These are phyloP conservation scores for Pleurostoma richardsiae DNA, from an alignment of 2,329 filamentous ascomycete species.

Conservation along the genomic window DNA sequence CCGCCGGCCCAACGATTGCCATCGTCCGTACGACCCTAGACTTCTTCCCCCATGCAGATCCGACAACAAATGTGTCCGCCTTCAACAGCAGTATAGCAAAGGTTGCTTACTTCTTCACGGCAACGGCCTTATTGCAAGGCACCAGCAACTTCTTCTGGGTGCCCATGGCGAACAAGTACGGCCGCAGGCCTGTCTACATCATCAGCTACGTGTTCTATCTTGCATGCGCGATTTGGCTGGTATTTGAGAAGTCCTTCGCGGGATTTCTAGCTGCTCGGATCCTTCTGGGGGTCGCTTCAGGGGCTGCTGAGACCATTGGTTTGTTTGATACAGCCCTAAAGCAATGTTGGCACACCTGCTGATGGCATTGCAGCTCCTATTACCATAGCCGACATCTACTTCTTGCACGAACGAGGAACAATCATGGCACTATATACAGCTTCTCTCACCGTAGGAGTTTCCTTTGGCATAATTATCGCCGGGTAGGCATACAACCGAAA, in stretches of 20 bases:
- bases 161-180: slow-evolving; percentile 38
- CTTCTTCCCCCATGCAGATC: slow-evolving; percentile 35
- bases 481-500: slow-evolving; percentile 17
- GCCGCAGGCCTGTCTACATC: slow-evolving; percentile 36
- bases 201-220: slow-evolving; percentile 37
- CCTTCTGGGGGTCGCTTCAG: slow-evolving; percentile 46
- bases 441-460: slow-evolving; percentile 34
- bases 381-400: slow-evolving; percentile 51
- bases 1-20: slow-evolving; percentile 48
- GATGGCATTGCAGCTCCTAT: slow-evolving; percentile 30
- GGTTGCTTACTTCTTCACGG: slow-evolving; percentile 48
- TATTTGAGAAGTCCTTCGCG: slow-evolving; percentile 32
- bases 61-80: slow-evolving; percentile 14
- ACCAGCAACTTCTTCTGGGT: slow-evolving; percentile 41
- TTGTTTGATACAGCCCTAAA: slow-evolving; percentile 7
- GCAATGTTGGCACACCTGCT: too few relatives aligned
- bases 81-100: slow-evolving; percentile 31
- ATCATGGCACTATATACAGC: slow-evolving; percentile 42
- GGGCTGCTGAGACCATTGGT: slow-evolving; percentile 44
- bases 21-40: slow-evolving; percentile 39
- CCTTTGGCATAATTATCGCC: slow-evolving; percentile 34
- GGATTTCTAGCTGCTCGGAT: slow-evolving; percentile 41
- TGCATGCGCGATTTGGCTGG: slow-evolving; percentile 33
- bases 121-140: slow-evolving; percentile 43
- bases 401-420: slow-evolving; percentile 48